Evolutionary conservation across 2,329 filamentous ascomycete species (phyloP), one percentile per base, ranked within the genome.

Genomic region (Pyrenochaeta sp.): DNA sequence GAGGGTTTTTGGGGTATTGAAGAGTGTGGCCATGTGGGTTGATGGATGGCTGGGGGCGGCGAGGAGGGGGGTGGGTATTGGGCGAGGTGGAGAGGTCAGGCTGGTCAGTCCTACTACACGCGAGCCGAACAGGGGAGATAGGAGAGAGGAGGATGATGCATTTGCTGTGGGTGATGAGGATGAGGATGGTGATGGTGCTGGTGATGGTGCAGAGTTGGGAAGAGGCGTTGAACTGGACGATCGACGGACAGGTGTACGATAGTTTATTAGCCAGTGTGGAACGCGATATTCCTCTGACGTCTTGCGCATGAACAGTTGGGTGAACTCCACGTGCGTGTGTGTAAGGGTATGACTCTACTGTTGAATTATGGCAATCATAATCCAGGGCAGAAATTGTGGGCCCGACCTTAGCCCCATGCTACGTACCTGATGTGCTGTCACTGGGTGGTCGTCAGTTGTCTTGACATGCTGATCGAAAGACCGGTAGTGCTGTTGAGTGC

Each of bases 201-300:
- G 58, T n/a, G 48, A 49, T 18, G 50, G 49, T 36, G 50, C n/a
- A 51, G 17, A 49, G 40, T 21, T 39, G 32, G 36, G 49, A 41
- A 45, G 40, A 27, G 54, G 56, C 12, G 48, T 68, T 33, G 67
- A 71, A 55, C 53, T 71, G 42, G 60, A 66, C 56, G 60, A 69
- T 47, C 46, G 68, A 21, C 48, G 65, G 49, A 49, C 51, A 48
- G 21, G 15, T 37, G 15, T 7, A 36, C 4, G 45, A 32, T 45
- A 45, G 43, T 12, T 4, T 14, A 27, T 4, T 14, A 27, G n/a
- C 6, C 27, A 33, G 31, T 36, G 15, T 14, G 20, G 17, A 11
- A 17, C 45, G 35, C 21, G 30, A 47, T 31, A 33, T 39, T 17
- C 23, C 4, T 27, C 23, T 27, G 23, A 27, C n/a, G 17, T 39